Base-by-base conservation (phyloP, 2,329 filamentous ascomycete species). In the Colletotrichum sp. region DNA sequence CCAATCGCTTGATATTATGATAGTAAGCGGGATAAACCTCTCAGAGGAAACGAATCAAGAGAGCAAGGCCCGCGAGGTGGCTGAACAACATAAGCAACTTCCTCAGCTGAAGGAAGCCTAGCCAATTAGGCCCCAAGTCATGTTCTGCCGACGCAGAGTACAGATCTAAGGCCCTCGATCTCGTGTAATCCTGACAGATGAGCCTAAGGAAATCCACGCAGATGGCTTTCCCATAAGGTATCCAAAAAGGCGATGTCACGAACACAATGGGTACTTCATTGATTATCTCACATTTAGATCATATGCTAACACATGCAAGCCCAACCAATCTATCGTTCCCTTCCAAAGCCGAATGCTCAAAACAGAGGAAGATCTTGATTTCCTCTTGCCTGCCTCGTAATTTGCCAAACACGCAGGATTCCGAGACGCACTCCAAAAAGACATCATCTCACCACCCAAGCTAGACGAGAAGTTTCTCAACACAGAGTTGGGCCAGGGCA, bases 361-460 rank as follows among this genome's bases (percentile, higher is more conserved):
- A n/a, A n/a, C 5, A 43, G 18, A 43, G 18, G 0, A 43, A 10
- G 0, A 0, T 43, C 18, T 43, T 10, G 18, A 43, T n/a, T 10
- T 18, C 1, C 18, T 43, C 1, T 43, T 43, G 5, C 38, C 18
- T n/a, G 18, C 38, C 38, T 43, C 38, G 8, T 43, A 43, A 6
- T 10, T 43, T 1, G 18, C 38, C 18, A 43, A 43, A 43, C 5
- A 43, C 18, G 9, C 38, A 43, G 18, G 0, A 43, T n/a, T n/a
- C 0, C 8, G 36, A 18, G 36, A 18, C 36, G 8, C 36, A 18
- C 2, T 18, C 2, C 36, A 43, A 43, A 10, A n/a, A n/a, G 38
- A 43, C 0, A 10, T 6, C 8, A 43, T 43, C 18, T 43, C 38
- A 3, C 18, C 38, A 6, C 18, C 38, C 18, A 43, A n/a, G 6